Base-by-base conservation (phyloP, 1,284 basidiomycete species). In the Erythrobasidium hasegawianum region DNA sequence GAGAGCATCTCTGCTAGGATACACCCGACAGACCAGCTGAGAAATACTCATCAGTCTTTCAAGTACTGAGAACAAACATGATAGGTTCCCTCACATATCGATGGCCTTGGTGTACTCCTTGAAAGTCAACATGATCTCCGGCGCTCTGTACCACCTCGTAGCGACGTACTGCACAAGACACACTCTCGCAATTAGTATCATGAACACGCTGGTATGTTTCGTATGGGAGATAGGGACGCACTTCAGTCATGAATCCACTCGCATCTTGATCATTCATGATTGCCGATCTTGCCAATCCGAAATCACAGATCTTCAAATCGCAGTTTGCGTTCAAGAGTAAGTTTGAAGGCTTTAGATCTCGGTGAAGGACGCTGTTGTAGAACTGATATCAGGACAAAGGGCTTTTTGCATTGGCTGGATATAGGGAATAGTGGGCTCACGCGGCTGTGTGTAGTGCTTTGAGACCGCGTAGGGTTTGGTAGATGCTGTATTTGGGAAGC, bases 101-200 rank as follows among this genome's bases (percentile, higher is more conserved):
- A 95, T 94, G 0, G 87, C 89, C 80, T 93, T 93, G 64, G 90
- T 93, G 80, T 96, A 96, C 78, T 93, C 89, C 76, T 93, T 91
- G 81, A 96, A 95, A 2, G 70, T 72, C 59, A 69, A 82, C 93
- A 96, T 95, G 79, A 95, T 92, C 77, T 95, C 92, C 1, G 92
- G 92, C 0, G 92, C 92, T 47, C 93, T 85, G 75, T 95, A 95
- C 92, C 88, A 90, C 76, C 91, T 82, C 24, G 92, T 75, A 20
- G 74, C 74, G 57, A 75, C 74, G 58, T 75, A 75, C 69, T 71
- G 71, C 33, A 26, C 24, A 14, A 7, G 7, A 18, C 43, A 47
- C 43, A 47, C n/a, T n/a, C n/a, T n/a, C n/a, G n/a, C n/a, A n/a
- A n/a, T n/a, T n/a, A 24, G 24, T 1, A 64, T 29, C 5, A 4